Percentiles rank a stretch among this genome's conserved stretches.
Conservation (phyloP, 768 basidiomycete genomes). For the Mycena kentingensis region DNA sequence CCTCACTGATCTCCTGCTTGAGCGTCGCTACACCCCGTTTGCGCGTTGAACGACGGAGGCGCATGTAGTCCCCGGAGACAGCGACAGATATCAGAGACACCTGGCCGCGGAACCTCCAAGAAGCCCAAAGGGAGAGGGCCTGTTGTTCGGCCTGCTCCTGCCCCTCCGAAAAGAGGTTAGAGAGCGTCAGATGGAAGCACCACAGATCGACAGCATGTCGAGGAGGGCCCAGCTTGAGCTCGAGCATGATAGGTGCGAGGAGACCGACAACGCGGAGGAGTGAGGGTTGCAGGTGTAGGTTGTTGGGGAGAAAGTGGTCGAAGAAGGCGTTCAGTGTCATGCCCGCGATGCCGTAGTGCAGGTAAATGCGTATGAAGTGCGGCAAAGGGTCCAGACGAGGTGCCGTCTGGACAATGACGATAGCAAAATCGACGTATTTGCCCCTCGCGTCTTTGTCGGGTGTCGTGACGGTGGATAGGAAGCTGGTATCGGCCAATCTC, state of each 20-base stretch:
- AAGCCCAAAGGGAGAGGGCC: neutral
- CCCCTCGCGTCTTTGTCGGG: neutral
- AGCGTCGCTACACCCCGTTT: too few relatives aligned
- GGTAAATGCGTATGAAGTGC: neutral
- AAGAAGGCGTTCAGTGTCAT: neutral
- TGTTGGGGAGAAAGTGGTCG: neutral
- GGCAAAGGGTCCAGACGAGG: neutral
- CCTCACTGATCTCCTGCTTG: too few relatives aligned
- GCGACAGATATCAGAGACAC: neutral
- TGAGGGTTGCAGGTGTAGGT: neutral
- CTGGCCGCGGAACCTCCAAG: neutral
- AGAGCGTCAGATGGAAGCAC: neutral
- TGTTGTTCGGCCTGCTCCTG: neutral
- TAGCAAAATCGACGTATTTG: neutral
- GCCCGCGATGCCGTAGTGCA: neutral
- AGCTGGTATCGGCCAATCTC: neutral
- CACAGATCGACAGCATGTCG: neutral
- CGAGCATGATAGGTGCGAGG: neutral
- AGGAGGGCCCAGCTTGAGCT: neutral
- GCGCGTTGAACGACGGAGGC: too few relatives aligned
- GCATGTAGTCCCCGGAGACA: neutral
- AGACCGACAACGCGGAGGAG: neutral
- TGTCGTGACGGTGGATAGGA: neutral
- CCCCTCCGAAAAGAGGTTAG: neutral
- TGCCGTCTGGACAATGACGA: neutral